phyloP scores from a whole-genome alignment of 768 basidiomycete species.

The Naganishia randhawae region DNA sequence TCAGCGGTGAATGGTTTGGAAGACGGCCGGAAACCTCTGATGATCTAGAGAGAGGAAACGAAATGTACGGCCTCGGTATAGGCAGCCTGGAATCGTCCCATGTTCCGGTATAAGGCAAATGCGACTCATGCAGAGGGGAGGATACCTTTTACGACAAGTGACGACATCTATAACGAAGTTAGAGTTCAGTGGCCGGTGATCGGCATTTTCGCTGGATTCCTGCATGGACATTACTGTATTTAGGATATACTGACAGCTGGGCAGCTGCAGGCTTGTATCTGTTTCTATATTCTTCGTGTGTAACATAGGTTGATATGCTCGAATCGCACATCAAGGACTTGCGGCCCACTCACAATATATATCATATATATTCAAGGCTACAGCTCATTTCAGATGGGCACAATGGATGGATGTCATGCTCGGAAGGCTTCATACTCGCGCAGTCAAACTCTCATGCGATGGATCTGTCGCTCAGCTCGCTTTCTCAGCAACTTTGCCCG shows the following conservation, averaged over 20 bases:
- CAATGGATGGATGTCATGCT: background rate
- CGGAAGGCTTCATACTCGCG: background rate
- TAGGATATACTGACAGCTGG: background rate
- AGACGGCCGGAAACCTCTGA: background rate
- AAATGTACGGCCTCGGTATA: conserved; percentile 9
- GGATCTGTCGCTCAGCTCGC: conserved; percentile 55
- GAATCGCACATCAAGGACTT: too few relatives aligned
- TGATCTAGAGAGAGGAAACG: conserved; percentile 2
- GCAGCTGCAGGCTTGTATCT: background rate
- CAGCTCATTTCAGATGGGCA: background rate
- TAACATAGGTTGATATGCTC: background rate
- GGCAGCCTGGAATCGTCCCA: background rate
- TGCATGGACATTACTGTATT: conserved; percentile 7
- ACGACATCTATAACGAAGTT: conserved; percentile 4
- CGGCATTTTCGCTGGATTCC: background rate
- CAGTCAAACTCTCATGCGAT: background rate
- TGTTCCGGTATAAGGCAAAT: background rate
- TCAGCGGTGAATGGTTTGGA: conserved; percentile 17
- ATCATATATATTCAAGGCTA: background rate
- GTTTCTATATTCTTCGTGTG: background rate
- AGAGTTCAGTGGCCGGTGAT: background rate
- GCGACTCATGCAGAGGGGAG: background rate
- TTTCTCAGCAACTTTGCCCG: conserved; percentile 69
- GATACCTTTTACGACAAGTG: background rate
- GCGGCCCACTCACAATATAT: background rate